Conservation (phyloP, 352 stramenopile species). For the Phytopythium ostracodes region DNA sequence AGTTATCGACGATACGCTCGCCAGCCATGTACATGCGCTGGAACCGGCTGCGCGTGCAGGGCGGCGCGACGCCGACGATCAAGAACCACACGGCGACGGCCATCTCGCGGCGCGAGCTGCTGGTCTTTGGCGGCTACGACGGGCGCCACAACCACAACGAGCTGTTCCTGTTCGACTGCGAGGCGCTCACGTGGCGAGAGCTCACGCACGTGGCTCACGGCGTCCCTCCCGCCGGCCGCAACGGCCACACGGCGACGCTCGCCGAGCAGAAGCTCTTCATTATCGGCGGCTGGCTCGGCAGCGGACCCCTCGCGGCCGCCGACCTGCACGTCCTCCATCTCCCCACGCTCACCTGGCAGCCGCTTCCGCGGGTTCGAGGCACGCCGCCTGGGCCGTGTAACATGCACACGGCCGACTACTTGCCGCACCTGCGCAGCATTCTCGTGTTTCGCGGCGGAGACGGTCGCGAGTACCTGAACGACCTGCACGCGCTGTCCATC, state of each 20-base stretch:
- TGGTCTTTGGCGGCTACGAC: constrained; percentile 95
- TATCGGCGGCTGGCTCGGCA: constrained; percentile 93
- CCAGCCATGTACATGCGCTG: constrained; percentile 59
- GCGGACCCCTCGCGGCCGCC: constrained; percentile 86
- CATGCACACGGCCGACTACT: constrained; percentile 97
- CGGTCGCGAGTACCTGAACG: constrained; percentile 94
- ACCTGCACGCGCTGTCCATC: constrained; percentile 92
- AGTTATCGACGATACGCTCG: background rate
- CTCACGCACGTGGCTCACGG: constrained; percentile 40
- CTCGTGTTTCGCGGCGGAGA: constrained; percentile 94
- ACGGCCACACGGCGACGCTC: constrained; percentile 94
- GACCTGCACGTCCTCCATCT: constrained; percentile 93
- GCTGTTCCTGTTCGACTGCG: constrained; percentile 87
- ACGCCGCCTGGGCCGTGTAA: constrained; percentile 89
- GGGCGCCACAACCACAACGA: constrained; percentile 93
- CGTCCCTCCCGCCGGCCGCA: constrained; percentile 78
- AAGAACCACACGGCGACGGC: constrained; percentile 86
- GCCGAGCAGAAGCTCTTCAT: constrained; percentile 90
- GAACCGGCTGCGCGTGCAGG: constrained; percentile 42
- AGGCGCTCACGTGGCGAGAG: constrained; percentile 65
- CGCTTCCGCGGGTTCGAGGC: constrained; percentile 34
- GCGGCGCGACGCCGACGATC: constrained; percentile 49
- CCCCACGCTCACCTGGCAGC: constrained; percentile 53
- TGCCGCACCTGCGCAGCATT: constrained; percentile 76
- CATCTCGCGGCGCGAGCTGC: constrained; percentile 48